Base-by-base conservation (phyloP, 371 early-diverging fungal species). In the Massospora cicadina region DNA sequence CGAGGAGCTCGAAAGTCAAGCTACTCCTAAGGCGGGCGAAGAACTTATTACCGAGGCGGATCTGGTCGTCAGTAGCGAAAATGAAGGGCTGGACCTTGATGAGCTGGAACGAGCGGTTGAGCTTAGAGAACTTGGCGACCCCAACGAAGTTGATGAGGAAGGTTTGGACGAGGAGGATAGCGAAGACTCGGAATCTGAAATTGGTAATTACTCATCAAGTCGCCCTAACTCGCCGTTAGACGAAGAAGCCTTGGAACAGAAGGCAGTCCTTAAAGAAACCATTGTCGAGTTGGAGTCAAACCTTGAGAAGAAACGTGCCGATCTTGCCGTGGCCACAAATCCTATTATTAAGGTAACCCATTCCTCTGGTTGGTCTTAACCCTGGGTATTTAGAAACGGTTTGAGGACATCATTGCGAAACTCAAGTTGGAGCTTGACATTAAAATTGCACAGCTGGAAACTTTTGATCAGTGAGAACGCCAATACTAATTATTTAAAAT, bases 121-220 rank as follows among this genome's bases (percentile, higher is more conserved):
- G 24, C 33, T 30, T 12, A 57, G 63, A 2, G 67, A 66, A 2
- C 58, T 31, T 17, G 58, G 54, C 29, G 61, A 64, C 30, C 59
- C 63, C 28, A 67, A 65, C 21, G 60, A 59, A 1, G 68, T 60
- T 0, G 66, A 65, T 21, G 63, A 62, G n/a, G 66, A 66, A 28
- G 62, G 59, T 0, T 55, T 60, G 25, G 64, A 59, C 13, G 64
- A 66, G 33, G 54, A 62, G 25, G 67, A 67, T 13, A 33, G 57
- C n/a, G 57, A 27, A 24, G 57, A 56, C 10, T 62, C 58, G 13
- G 58, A 57, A 57, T 57, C 58, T 53, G 54, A 53, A 54, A 24
- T 53, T 12, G 26, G 24, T 24, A 53, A 21, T 7, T 29, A 53
- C 24, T 54, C 21, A 17, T 26, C 17, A 53, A 53, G 24, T 12